phyloP scores from a whole-genome alignment of 176 grass and related monocot genomes.

The Cenchrus purpureus region DNA sequence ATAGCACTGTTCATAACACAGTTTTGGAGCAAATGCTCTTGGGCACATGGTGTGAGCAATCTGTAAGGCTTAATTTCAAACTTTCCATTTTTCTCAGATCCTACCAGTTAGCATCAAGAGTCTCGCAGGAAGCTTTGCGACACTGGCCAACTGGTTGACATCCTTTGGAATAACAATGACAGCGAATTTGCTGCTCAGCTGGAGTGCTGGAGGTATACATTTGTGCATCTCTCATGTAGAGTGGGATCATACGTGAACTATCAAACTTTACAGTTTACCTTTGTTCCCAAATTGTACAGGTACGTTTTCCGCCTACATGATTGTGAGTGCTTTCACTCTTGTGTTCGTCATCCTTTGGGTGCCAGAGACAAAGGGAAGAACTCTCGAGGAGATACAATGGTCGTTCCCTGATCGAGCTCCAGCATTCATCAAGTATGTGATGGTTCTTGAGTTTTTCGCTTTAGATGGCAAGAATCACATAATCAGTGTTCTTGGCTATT shows the following conservation, averaged over 20 bases:
- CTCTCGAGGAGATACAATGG: constrained; percentile 91
- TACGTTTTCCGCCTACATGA: constrained; percentile 72
- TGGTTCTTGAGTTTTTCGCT: constrained; percentile 20
- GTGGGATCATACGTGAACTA: background rate
- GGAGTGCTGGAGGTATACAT: constrained; percentile 72
- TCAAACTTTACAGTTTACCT: constrained; percentile 30
- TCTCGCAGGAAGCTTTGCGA: constrained; percentile 84
- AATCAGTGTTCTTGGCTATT: background rate
- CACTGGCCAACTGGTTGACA: constrained; percentile 90
- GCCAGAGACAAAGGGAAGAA: constrained; percentile 96
- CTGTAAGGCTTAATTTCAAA: constrained; percentile 18
- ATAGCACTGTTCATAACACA: constrained; percentile 8
- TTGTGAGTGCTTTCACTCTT: constrained; percentile 64
- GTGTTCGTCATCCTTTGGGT: constrained; percentile 86
- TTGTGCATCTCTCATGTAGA: constrained; percentile 3
- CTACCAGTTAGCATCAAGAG: constrained; percentile 86
- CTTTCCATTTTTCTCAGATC: constrained; percentile 44
- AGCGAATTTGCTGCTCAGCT: constrained; percentile 82
- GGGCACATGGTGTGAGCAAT: background rate
- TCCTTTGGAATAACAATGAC: constrained; percentile 89
- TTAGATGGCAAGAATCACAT: constrained; percentile 1
- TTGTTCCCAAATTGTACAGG: constrained; percentile 49
- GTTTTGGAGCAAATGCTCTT: background rate
- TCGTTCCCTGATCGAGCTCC: constrained; percentile 60
- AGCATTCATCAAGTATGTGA: background rate